Evolutionary conservation across 1,139 yeast genomes (phyloP), one percentile per base, ranked within the genome.

Genomic region (Kurtzmaniella quercitrusa): DNA sequence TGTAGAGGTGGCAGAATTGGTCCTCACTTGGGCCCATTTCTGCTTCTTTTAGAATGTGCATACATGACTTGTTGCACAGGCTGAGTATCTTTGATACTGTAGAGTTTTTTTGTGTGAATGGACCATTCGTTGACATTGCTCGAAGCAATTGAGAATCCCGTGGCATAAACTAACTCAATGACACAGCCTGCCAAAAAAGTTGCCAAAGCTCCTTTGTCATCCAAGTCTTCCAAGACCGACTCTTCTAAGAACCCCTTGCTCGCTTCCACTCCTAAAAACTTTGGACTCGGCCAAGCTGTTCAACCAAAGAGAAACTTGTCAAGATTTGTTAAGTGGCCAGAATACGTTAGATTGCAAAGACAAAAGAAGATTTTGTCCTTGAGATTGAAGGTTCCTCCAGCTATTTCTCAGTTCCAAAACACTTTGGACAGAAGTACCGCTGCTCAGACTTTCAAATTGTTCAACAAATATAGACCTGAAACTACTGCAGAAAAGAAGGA

Each of bases 391-490:
- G 98, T 91, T 66, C 98, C 98, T 58, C 98, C 98, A 65, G 86
- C 98, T 57, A 84, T 91, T 68, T 81, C 98, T 57, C 98, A 93
- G 78, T 93, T 91, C 84, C 88, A 88, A 67, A 78, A 85, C 74
- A 85, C 93, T 63, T 81, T 93, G 73, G 98, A 91, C 83, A 91
- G 91, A 85, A 91, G 91, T 87, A 85, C 97, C 60, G 97, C 98
- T 66, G 79, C 96, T 61, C 95, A 88, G 78, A 81, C 95, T 59
- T 86, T 91, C 82, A 90, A 91, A 80, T 85, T 91, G 65, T 83
- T 91, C 79, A 89, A 89, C 94, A 91, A 90, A 80, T 91, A 91
- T 87, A 85, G 95, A 79, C 98, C 98, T 68, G 98, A 91, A 81
- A 87, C 96, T 60, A 65, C 83, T 68, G 86, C 93, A 65, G 96